phyloP scores from a whole-genome alignment of 2,329 filamentous ascomycete species.

The Chalara sp. region DNA sequence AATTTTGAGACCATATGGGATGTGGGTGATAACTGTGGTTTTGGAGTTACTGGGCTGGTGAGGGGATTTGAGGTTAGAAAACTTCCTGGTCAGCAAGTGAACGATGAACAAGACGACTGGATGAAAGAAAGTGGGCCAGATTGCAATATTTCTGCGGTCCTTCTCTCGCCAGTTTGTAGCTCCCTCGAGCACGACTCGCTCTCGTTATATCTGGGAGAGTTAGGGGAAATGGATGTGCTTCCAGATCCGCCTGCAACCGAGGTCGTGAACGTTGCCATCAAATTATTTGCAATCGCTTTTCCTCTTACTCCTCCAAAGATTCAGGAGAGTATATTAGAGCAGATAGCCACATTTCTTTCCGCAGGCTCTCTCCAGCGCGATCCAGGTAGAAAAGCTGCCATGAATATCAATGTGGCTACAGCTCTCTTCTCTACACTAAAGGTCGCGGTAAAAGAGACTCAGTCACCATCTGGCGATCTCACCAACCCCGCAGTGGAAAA shows the following conservation, averaged over 20 bases:
- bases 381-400: constrained; percentile 79
- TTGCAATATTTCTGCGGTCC: constrained; percentile 52
- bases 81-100: constrained; percentile 63
- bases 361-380: constrained; percentile 76
- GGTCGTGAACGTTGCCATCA: constrained; percentile 89
- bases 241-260: constrained; percentile 85
- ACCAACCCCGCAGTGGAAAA: constrained; percentile 73
- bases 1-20: constrained; percentile 95
- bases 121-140: constrained; percentile 52
- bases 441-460: constrained; percentile 76
- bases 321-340: constrained; percentile 92
- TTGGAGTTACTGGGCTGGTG: constrained; percentile 83
- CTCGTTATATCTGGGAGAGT: constrained; percentile 60
- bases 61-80: constrained; percentile 67
- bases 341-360: constrained; percentile 83
- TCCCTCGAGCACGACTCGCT: constrained; percentile 88
- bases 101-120: constrained; percentile 42
- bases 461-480: constrained; percentile 65
- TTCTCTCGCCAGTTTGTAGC: constrained; percentile 68
- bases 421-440: constrained; percentile 76
- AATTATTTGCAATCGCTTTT: constrained; percentile 85
- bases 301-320: constrained; percentile 85
- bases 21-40: constrained; percentile 86
- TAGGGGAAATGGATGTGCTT: constrained; percentile 34
- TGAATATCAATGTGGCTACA: constrained; percentile 82